These are phyloP conservation scores for Leptographium flavum DNA, from an alignment of 2,329 filamentous ascomycete species.

Conservation along the genomic window DNA sequence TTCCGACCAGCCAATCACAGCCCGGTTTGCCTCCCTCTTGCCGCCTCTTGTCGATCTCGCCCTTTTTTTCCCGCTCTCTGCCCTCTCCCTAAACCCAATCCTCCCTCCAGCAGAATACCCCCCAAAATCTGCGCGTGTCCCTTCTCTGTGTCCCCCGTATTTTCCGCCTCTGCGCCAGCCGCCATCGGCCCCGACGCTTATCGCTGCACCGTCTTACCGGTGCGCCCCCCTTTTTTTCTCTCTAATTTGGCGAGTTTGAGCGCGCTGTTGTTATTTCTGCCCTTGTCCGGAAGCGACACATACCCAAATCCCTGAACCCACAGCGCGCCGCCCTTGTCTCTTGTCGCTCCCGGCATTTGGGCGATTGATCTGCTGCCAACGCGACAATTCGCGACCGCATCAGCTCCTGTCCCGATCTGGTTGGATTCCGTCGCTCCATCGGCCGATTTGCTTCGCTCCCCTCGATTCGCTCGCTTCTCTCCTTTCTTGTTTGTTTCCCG, in stretches of 20 bases:
- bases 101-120: not conserved
- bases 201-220: not conserved
- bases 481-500: not conserved
- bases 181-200: not conserved
- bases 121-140: not conserved
- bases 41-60: slow-evolving; percentile 1
- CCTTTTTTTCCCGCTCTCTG: not conserved
- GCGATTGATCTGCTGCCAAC: not conserved
- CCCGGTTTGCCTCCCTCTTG: not conserved
- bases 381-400: not conserved
- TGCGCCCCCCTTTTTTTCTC: not conserved
- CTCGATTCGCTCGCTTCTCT: not conserved
- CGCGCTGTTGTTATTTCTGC: slow-evolving; percentile 1
- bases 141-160: not conserved
- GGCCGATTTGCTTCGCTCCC: not conserved
- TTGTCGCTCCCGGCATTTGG: not conserved
- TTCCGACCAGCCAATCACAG: not conserved
- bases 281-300: slow-evolving; percentile 1
- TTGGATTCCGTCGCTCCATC: not conserved
- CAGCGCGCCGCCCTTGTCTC: not conserved
- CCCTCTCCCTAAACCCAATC: not conserved
- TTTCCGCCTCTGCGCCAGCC: not conserved
- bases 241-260: not conserved
- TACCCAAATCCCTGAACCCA: slow-evolving; percentile 1
- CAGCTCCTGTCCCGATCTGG: not conserved